Evolutionary conservation across 352 stramenopile genomes (phyloP), one percentile per base, ranked within the genome.

Genomic region (Pythium inflatum): DNA sequence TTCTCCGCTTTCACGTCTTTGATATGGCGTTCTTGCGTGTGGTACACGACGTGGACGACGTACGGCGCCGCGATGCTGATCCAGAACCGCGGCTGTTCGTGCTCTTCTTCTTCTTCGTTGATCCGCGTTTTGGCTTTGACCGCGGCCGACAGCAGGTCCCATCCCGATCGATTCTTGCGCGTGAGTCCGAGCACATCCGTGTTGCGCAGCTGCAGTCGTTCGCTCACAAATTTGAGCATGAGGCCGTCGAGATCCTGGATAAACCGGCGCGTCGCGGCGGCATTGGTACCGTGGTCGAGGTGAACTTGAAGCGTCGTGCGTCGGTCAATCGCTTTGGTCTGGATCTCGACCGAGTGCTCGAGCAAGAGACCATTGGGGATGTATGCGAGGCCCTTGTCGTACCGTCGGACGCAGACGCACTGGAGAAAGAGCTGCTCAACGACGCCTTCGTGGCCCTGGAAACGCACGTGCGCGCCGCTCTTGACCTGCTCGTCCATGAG

Each of bases 401-500:
- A 94, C 51, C 90, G 83, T 1, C 88, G 85, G 25, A 95, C 56
- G 9, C 85, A 89, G 71, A 95, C 93, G 8, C 78, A 89, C 66
- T 94, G 88, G 20, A 95, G 70, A 62, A 91, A 93, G 46, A 95
- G 78, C 31, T 83, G 80, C 55, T 95, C 88, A 27, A 95, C 80
- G 20, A 93, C 82, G n/a, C 88, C 88, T 73, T 93, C 80, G 66
- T 93, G 85, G 34, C 80, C 83, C 40, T 88, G 79, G 41, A 95
- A 92, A 11, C 76, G 78, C 7, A 95, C 77, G 56, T 94, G 85
- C 18, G 76, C 75, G 14, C 88, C 88, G 63, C 81, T 92, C 51
- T 92, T 91, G 69, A 95, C 82, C 72, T 92, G 86, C 57, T 95
- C 88, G 31, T 95, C 88, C 45, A 93, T 77, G 53, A 95, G 75